These are phyloP conservation scores for Populus nigra DNA, from an alignment of 345 rosid genomes.

Conservation along the genomic window DNA sequence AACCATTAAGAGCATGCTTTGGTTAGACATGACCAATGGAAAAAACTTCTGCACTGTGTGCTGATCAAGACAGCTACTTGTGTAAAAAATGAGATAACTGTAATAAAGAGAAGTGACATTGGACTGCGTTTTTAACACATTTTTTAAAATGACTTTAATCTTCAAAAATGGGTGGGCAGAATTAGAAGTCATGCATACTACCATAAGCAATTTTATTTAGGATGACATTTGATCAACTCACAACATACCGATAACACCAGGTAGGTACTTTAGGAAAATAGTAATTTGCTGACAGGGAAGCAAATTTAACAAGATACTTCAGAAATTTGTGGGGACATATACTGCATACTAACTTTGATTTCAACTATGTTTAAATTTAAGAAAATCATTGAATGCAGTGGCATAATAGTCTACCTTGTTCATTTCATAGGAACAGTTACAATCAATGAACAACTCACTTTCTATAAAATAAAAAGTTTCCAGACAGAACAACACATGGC, in stretches of 20 bases:
- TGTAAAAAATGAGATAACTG: conserved; percentile 34
- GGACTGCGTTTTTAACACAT: neutral
- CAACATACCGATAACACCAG: conserved; percentile 2
- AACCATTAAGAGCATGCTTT: conserved; percentile 30
- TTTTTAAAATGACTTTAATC: neutral
- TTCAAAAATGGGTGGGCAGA: neutral
- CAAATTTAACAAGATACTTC: conserved; percentile 1
- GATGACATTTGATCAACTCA: neutral
- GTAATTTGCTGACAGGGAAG: neutral
- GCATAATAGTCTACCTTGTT: neutral
- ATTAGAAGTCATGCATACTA: neutral
- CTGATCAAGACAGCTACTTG: conserved; percentile 20
- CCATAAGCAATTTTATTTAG: conserved; percentile 1
- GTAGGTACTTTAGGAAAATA: conserved; percentile 8
- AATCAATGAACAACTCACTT: neutral
- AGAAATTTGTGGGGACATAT: neutral
- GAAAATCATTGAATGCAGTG: neutral
- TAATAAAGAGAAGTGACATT: conserved; percentile 29
- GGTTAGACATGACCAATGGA: conserved; percentile 28
- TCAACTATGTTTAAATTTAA: neutral
- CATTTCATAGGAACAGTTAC: neutral
- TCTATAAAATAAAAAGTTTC: neutral
- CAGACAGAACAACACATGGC: neutral
- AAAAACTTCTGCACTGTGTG: conserved; percentile 23
- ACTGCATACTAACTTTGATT: neutral